A percentile compares a stretch with the other conserved stretches of the same genome.
Conservation (phyloP, 2,329 filamentous ascomycete species). For the Xylaria sp. region DNA sequence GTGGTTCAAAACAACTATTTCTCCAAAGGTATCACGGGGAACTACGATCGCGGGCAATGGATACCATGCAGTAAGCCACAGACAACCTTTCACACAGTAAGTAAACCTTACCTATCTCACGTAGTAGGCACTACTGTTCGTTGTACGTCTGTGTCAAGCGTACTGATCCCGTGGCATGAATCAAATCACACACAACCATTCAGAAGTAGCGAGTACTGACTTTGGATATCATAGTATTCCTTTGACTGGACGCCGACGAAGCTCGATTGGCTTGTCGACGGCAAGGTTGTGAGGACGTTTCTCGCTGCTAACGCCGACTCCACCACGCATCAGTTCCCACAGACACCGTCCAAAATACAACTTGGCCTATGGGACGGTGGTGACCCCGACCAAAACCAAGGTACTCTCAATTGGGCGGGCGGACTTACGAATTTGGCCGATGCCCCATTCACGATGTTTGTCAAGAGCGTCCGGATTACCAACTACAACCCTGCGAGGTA, state of each 20-base stretch:
- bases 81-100: conserved; percentile 23
- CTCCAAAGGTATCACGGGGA: conserved; percentile 17
- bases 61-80: conserved; percentile 15
- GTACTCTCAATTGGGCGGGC: conserved; percentile 23
- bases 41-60: conserved; percentile 14
- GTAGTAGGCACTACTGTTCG: no score
- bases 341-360: conserved; percentile 25
- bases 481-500: conserved; percentile 26
- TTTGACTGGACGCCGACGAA: conserved; percentile 24
- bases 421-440: conserved; percentile 21
- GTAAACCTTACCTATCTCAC: no score
- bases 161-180: no score
- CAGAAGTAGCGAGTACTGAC: no score
- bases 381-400: conserved; percentile 17
- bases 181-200: no score
- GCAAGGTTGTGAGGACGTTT: conserved; percentile 21
- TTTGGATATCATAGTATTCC: no score
- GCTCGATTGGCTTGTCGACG: conserved; percentile 24
- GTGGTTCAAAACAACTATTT: conserved; percentile 24
- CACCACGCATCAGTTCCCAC: conserved; percentile 20
- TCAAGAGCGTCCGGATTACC: conserved; percentile 22
- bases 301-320: conserved; percentile 10
- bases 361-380: conserved; percentile 26
- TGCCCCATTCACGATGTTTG: conserved; percentile 22
- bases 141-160: no score